Base-by-base conservation (phyloP, 2,329 filamentous ascomycete species). In the Nigrospora sphaerica region DNA sequence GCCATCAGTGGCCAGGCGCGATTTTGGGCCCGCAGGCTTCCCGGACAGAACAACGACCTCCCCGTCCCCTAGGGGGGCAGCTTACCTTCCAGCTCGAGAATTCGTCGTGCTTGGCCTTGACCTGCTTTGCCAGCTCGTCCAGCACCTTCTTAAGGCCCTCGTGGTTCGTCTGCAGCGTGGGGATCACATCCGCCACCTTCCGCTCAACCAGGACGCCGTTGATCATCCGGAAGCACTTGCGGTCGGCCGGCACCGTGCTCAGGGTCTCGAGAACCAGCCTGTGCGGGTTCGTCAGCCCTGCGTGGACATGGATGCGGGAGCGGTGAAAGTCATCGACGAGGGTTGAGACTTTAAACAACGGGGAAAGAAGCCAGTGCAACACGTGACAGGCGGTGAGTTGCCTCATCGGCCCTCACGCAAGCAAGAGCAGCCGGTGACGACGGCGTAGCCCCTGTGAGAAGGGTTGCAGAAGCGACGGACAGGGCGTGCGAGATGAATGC, bases 211-310 rank as follows among this genome's bases (percentile, higher is more conserved):
- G 73, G 19, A 97, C 91, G 39, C 93, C 93, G 66, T 98, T 97
- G 66, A 98, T 95, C 80, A 98, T 89, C 57, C 93, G 91, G 71
- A 97, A 98, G 71, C 92, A 97, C 73, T 96, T 98, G 60, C 93
- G 87, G 55, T 95, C 86, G 53, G 76, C 78, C 1, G 88, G 77
- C 19, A 97, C 78, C 39, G 91, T 91, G 49, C 85, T 79, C 52
- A 98, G 72, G 4, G 92, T 97, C 63, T 97, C 92, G 44, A 97
- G 80, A 32, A 98, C 93, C 54, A 97, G 86, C 68, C 93, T 97
- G 56, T 52, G 52, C 23, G 23, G n/a, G 23, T 28, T 9, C 23
- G 10, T 28, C 7, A 28, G 23, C 23, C 23, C 23, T 10, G 5
- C 23, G 23, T 10, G 23, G 23, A 28, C 23, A 28, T 7, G n/a